Percentiles rank a stretch among this genome's conserved stretches.
Evolutionary conservation across 1,139 yeast species (phyloP).

Genomic region (Lodderomyces orthopsilosis): DNA sequence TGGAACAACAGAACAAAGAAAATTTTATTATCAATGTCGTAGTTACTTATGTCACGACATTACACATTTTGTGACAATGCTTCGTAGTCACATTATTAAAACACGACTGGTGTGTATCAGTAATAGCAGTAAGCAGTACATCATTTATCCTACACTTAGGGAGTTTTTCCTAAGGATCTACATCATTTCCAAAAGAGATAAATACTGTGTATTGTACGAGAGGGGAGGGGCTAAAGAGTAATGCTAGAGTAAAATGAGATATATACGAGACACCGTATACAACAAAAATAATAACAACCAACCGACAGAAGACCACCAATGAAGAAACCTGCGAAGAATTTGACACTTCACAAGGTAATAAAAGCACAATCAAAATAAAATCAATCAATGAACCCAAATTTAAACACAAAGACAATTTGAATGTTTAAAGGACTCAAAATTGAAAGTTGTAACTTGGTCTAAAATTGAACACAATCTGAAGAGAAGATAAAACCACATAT

Average conservation of each 20-base stretch:
- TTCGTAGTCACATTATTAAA: too few species aligned
- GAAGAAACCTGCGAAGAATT: not conserved
- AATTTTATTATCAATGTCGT: not conserved
- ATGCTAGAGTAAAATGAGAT: not conserved
- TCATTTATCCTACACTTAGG: too few species aligned
- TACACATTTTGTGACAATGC: not conserved
- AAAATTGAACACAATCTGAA: not conserved
- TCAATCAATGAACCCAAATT: too few species aligned
- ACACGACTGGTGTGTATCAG: too few species aligned
- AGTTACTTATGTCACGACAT: not conserved
- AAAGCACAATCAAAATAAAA: too few species aligned
- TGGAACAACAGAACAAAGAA: not conserved
- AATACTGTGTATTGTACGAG: constrained; percentile 1
- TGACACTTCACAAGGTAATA: too few species aligned
- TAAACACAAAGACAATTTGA: too few species aligned
- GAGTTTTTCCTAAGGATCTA: too few species aligned
- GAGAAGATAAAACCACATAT: too few species aligned
- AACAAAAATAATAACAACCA: not conserved
- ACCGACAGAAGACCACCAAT: not conserved
- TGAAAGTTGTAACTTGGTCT: too few species aligned
- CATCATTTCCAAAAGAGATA: not conserved
- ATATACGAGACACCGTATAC: not conserved
- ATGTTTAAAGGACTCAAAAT: too few species aligned
- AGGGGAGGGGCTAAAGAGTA: not conserved
- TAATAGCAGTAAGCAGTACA: too few species aligned